Percentiles rank a stretch among this genome's conserved stretches.
phyloP scores from a whole-genome alignment of 2,329 filamentous ascomycete genomes.

The Thielaviopsis euricoi region DNA sequence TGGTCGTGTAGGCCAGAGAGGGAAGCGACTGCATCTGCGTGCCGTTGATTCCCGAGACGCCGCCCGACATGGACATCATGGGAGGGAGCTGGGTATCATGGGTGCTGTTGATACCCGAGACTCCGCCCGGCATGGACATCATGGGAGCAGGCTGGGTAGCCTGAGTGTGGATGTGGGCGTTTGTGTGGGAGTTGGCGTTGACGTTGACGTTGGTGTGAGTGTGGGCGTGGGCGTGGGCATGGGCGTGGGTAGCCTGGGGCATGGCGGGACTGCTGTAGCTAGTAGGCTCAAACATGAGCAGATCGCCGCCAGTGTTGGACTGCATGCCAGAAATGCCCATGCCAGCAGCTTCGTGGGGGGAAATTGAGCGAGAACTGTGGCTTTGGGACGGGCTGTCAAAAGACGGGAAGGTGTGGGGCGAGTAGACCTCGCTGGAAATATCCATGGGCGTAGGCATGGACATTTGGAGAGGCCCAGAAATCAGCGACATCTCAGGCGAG shows the following conservation, averaged over 20 bases:
- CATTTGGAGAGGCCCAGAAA: background rate
- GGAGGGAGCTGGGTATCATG: too few relatives aligned
- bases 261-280: background rate
- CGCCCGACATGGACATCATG: too few relatives aligned
- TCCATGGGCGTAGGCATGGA: background rate
- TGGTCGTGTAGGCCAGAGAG: too few relatives aligned
- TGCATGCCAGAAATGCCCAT: background rate
- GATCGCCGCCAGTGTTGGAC: background rate
- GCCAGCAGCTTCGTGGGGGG: background rate
- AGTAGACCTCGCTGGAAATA: background rate
- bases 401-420: background rate
- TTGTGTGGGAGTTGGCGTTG: too few relatives aligned
- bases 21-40: too few relatives aligned
- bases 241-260: background rate
- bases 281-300: background rate
- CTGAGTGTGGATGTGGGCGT: too few relatives aligned
- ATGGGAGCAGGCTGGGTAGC: too few relatives aligned
- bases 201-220: too few relatives aligned
- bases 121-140: too few relatives aligned
- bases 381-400: background rate
- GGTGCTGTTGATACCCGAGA: too few relatives aligned
- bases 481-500: background rate
- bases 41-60: too few relatives aligned
- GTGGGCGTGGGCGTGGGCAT: too few relatives aligned
- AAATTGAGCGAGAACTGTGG: background rate